These are phyloP conservation scores for Rhizopogon parksii DNA, from an alignment of 1,284 basidiomycete species.

Conservation along the genomic window DNA sequence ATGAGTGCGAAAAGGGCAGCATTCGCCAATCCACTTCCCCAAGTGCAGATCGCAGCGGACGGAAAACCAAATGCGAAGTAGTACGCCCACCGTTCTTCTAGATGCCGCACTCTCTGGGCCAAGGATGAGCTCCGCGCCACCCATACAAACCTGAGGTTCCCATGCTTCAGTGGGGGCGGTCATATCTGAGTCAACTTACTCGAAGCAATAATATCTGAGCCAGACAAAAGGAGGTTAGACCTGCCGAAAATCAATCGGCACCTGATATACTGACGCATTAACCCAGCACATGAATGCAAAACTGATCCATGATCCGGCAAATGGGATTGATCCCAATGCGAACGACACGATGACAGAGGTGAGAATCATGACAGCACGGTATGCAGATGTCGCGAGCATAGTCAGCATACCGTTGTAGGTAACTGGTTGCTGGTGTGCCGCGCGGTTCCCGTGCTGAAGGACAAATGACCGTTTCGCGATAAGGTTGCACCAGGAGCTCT, in stretches of 20 bases:
- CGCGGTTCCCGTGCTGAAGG: conserved; percentile 57
- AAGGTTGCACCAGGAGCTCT: conserved; percentile 68
- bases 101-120: conserved; percentile 57
- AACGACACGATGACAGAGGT: conserved; percentile 70
- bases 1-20: conserved; percentile 72
- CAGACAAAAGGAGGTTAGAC: conserved; percentile 7
- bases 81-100: conserved; percentile 84
- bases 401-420: conserved; percentile 68
- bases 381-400: conserved; percentile 68
- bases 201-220: conserved; percentile 78
- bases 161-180: conserved; percentile 6
- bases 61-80: conserved; percentile 77
- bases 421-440: conserved; percentile 38
- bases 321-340: conserved; percentile 55
- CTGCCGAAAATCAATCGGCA: neutral
- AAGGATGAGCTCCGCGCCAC: conserved; percentile 64
- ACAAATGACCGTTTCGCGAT: conserved; percentile 67
- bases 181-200: conserved; percentile 43
- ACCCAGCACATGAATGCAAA: conserved; percentile 78
- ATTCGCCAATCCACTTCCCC: conserved; percentile 66
- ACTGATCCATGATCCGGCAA: conserved; percentile 49
- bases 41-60: conserved; percentile 60
- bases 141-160: conserved; percentile 60
- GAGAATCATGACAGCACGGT: conserved; percentile 70
- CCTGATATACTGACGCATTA: conserved; percentile 57